phyloP scores from a whole-genome alignment of 2,329 filamentous ascomycete genomes.

The Botryotinia narcissicola region DNA sequence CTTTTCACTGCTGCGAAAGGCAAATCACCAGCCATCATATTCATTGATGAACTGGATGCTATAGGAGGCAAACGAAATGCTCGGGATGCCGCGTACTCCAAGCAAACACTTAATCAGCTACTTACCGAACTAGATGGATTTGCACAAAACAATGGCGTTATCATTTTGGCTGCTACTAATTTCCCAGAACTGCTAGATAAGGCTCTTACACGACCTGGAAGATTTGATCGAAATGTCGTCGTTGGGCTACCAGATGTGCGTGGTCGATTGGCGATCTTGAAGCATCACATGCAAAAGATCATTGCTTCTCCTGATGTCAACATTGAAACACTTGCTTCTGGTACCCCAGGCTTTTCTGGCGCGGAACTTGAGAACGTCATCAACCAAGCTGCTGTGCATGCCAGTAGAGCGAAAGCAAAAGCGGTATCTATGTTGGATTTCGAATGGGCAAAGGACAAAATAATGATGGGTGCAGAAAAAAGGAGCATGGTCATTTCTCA shows the following conservation, averaged over 20 bases:
- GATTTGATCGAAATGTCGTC: conserved; percentile 89
- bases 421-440: conserved; percentile 77
- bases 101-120: conserved; percentile 96
- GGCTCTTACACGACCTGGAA: conserved; percentile 87
- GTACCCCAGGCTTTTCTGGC: conserved; percentile 88
- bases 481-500: conserved; percentile 86
- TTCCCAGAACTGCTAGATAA: conserved; percentile 94
- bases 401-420: conserved; percentile 79
- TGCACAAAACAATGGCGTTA: conserved; percentile 88
- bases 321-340: conserved; percentile 76
- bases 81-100: conserved; percentile 88
- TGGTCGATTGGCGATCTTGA: conserved; percentile 86
- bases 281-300: conserved; percentile 91
- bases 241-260: conserved; percentile 90
- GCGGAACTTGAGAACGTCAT: conserved; percentile 96
- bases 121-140: conserved; percentile 97
- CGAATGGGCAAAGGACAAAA: conserved; percentile 97
- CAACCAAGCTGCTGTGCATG: conserved; percentile 91
- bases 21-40: conserved; percentile 90
- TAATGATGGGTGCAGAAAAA: conserved; percentile 93
- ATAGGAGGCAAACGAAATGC: conserved; percentile 93
- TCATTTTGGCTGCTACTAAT: conserved; percentile 95
- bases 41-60: conserved; percentile 91
- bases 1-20: conserved; percentile 78
- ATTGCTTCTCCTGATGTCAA: conserved; percentile 79